Base-by-base conservation (phyloP, 106 monocot species). In the Allium fistulosum region DNA sequence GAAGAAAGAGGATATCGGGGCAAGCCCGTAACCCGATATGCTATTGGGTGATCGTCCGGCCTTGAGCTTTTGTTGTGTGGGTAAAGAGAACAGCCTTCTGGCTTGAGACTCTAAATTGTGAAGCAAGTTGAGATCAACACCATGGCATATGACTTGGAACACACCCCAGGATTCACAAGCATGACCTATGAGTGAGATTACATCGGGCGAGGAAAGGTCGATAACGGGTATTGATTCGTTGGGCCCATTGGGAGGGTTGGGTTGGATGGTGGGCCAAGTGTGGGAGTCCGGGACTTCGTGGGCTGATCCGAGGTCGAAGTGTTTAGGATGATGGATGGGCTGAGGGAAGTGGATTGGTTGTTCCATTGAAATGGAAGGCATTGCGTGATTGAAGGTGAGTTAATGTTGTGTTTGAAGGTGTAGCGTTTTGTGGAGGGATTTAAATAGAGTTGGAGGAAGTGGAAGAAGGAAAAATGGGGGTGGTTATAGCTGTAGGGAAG, bases 1-100 rank as follows among this genome's bases (percentile, higher is more conserved):
- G 80, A 92, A 92, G 82, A 92, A 89, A 17, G 88, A 74, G 11
- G 96, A 88, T 76, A 97, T 86, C 17, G 80, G 79, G 48, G 81
- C 80, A 9, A 79, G 78, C n/a, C 96, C 96, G 68, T 84, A 97
- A 27, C 96, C 96, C 3, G 92, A 78, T 22, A 86, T 26, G 13
- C 75, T 66, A 13, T 69, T 76, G 13, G 77, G 67, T 0, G 71
- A 17, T 4, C 84, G 85, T 11, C 80, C 75, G 4, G 86, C 88
- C 62, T 52, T 75, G 52, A 97, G 83, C 84, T 97, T 97, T 26
- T 73, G 78, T 17, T 69, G 47, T 15, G 72, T 48, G 6, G 96
- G 92, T 57, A 97, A 92, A 4, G 89, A 76, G 82, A 97, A 97
- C 48, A 97, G 71, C 10, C 72, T 77, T 49, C 76, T 71, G 16